Evolutionary conservation across 306 rosid species (phyloP).

Genomic region (Abrus pulchellus): DNA sequence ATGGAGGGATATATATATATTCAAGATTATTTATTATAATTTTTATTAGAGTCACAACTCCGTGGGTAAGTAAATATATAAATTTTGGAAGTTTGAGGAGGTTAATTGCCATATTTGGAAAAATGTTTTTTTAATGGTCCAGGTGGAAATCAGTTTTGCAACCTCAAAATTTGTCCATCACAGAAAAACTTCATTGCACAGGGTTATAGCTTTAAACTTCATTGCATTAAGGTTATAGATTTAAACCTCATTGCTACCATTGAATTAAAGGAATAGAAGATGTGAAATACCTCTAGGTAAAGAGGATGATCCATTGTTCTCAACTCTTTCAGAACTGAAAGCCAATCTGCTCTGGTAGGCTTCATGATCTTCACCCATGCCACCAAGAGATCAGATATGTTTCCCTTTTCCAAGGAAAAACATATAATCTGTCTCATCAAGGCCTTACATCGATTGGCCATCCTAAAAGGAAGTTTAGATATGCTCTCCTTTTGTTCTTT

Average conservation of each 20-base stretch:
- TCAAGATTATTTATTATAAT: not conserved
- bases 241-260: not conserved
- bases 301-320: constrained; percentile 67
- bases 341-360: constrained; percentile 93
- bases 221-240: not conserved
- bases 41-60: not conserved
- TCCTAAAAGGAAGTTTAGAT: constrained; percentile 67
- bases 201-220: not conserved
- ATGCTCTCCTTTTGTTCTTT: constrained; percentile 68
- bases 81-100: not conserved
- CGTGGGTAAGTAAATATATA: constrained; percentile 2
- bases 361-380: constrained; percentile 85
- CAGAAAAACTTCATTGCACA: too few species aligned
- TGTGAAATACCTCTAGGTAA: constrained; percentile 67
- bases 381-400: constrained; percentile 61
- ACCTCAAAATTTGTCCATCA: too few species aligned
- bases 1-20: not conserved
- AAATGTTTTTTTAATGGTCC: too few species aligned
- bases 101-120: too few species aligned
- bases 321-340: constrained; percentile 78
- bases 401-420: constrained; percentile 63
- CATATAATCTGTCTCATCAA: constrained; percentile 88
- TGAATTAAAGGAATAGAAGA: not conserved
- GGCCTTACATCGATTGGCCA: constrained; percentile 80
- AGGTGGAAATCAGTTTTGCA: too few species aligned